phyloP scores from a whole-genome alignment of 2,329 filamentous ascomycete genomes.

The Knufia petricola region DNA sequence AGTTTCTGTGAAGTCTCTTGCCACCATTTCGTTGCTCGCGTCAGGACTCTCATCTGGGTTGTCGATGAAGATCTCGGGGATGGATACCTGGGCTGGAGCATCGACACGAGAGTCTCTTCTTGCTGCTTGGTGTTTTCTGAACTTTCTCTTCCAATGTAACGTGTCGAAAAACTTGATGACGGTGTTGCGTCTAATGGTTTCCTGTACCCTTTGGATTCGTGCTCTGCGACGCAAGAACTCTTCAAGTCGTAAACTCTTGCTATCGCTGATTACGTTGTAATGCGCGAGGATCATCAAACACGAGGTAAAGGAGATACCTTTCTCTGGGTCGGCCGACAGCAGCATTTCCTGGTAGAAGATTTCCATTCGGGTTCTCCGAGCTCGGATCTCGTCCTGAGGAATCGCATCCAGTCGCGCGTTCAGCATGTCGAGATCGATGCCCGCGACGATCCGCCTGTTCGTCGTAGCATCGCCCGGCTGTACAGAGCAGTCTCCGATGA shows the following conservation, averaged over 20 bases:
- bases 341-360: slow-evolving; percentile 96
- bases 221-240: slow-evolving; percentile 88
- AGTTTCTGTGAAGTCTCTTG: slow-evolving; percentile 21
- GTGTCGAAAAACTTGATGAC: slow-evolving; percentile 96
- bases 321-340: slow-evolving; percentile 80
- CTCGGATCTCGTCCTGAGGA: slow-evolving; percentile 64
- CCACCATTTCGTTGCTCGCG: slow-evolving; percentile 18
- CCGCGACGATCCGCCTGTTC: slow-evolving; percentile 37
- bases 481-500: slow-evolving; percentile 72
- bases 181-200: slow-evolving; percentile 80
- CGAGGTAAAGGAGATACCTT: slow-evolving; percentile 82
- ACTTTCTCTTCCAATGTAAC: slow-evolving; percentile 72
- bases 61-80: slow-evolving; percentile 86
- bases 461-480: slow-evolving; percentile 41
- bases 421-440: slow-evolving; percentile 65
- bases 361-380: slow-evolving; percentile 70
- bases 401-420: slow-evolving; percentile 64
- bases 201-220: slow-evolving; percentile 84
- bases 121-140: slow-evolving; percentile 63
- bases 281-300: slow-evolving; percentile 93
- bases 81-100: slow-evolving; percentile 64
- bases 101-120: slow-evolving; percentile 70
- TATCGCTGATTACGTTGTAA: slow-evolving; percentile 98
- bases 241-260: slow-evolving; percentile 86
- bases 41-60: slow-evolving; percentile 49